Base-by-base conservation (phyloP, 2,329 filamentous ascomycete genomes). In the Lachnellula hyalina region DNA sequence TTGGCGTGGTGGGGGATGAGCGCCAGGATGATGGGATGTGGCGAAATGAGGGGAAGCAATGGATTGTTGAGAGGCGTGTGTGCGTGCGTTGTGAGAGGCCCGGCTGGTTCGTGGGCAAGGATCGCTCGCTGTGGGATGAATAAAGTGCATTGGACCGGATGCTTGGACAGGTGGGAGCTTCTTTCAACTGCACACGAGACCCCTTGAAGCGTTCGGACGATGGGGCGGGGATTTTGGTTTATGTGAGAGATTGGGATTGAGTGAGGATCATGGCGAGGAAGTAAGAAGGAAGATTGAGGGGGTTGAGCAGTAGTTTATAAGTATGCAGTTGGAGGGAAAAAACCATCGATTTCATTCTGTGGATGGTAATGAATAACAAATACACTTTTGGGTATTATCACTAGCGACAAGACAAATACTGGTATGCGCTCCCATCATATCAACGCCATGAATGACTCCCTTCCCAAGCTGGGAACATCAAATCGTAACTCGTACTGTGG, bases 361-460 rank as follows among this genome's bases (percentile, higher is more conserved):
- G n/a, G 9, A 23, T 44, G 19, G 17, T 12, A 2, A 38, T 11
- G 34, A 46, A 46, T 21, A 11, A 23, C 23, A 47, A 47, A 15
- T n/a, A 35, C 34, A 42, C 48, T 50, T 50, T 50, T 50, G 48
- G 48, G 48, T 50, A 50, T 50, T 7, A 50, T 14, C 19, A 34
- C 38, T 21, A n/a, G 48, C 36, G 48, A 36, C 11, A 17, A 47
- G 48, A 36, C 11, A 17, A 47, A 25, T 7, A 25, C 25, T 5
- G 12, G 5, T 46, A 28, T 34, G 47, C 32, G 35, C 47, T 49
- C 35, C 34, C 42, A 17, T 41, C 5, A 21, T 35, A 28, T 34
- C 46, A 17, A 36, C 32, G 36, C 19, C 47, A 49, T 49, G 36
- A 35, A 49, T 49, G 36, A 49, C 32, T 44, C 41, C 41, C 11